Evolutionary conservation across 2,329 filamentous ascomycete species (phyloP).

Genomic region (Ambrosiella cleistominuta): DNA sequence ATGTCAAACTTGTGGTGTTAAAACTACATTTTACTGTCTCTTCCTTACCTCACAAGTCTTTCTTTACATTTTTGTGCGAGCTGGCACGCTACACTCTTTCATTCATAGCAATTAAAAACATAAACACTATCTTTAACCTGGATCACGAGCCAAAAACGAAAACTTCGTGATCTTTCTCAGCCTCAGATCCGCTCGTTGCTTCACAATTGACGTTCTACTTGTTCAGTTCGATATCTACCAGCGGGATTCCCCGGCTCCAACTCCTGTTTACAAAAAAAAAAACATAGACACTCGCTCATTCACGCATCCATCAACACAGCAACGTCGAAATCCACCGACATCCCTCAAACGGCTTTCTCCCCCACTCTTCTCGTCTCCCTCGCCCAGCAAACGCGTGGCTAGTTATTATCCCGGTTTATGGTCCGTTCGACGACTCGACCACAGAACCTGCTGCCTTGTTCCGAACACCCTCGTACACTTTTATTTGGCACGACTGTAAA

Average conservation of each 20-base stretch:
- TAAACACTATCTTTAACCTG: too few species aligned
- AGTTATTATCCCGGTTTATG: background rate
- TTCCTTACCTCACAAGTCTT: background rate
- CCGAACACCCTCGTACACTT: background rate
- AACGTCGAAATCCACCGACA: background rate
- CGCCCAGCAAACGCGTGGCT: background rate
- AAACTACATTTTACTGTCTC: background rate
- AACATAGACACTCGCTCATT: background rate
- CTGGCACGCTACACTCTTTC: too few species aligned
- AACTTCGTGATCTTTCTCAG: background rate
- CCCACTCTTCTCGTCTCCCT: background rate
- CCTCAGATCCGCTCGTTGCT: background rate
- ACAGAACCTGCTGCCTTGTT: background rate
- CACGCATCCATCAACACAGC: background rate
- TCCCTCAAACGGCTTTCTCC: background rate
- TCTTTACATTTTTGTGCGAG: too few species aligned
- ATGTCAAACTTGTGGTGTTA: background rate
- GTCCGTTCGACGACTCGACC: background rate
- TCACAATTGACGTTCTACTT: background rate
- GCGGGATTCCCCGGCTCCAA: background rate
- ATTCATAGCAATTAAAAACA: too few species aligned
- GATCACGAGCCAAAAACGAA: background rate
- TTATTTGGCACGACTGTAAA: background rate
- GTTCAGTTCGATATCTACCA: background rate
- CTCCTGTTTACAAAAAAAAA: background rate